phyloP scores from a whole-genome alignment of 306 rosid genomes.

The Quillaja saponaria region DNA sequence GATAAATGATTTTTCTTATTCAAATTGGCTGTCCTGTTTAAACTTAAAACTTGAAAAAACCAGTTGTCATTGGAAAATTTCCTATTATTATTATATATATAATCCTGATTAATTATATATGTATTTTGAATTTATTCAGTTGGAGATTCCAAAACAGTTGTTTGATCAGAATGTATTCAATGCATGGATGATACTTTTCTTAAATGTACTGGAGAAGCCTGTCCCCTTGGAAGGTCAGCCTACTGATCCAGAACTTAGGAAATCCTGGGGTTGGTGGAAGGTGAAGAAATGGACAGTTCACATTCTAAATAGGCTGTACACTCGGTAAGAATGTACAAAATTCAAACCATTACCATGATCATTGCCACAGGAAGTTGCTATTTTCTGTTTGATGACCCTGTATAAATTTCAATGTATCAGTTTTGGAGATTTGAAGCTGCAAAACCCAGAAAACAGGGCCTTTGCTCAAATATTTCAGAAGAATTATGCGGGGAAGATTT shows the following conservation, averaged over 20 bases:
- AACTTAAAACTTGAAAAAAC: slow-evolving; percentile 9
- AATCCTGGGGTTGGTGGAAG: slow-evolving; percentile 99
- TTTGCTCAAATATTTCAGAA: slow-evolving; percentile 97
- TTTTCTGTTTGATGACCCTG: neutral
- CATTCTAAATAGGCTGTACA: slow-evolving; percentile 84
- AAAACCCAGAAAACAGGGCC: slow-evolving; percentile 85
- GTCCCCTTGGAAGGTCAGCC: slow-evolving; percentile 96
- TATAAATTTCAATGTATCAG: slow-evolving; percentile 28
- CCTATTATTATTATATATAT: neutral
- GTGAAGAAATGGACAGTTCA: slow-evolving; percentile 99
- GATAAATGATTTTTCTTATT: neutral
- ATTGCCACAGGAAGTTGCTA: neutral
- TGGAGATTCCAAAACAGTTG: slow-evolving; percentile 96
- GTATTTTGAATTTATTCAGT: slow-evolving; percentile 49
- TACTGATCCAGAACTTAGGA: slow-evolving; percentile 73
- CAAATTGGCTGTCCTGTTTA: neutral
- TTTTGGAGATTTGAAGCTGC: slow-evolving; percentile 94
- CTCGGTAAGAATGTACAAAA: slow-evolving; percentile 55
- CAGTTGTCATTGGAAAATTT: neutral
- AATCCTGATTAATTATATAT: too few relatives aligned
- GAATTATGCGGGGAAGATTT: slow-evolving; percentile 83
- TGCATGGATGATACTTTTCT: slow-evolving; percentile 92
- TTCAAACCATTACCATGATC: slow-evolving; percentile 1
- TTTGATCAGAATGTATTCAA: slow-evolving; percentile 78
- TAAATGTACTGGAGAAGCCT: slow-evolving; percentile 82